Base-by-base conservation (phyloP, 1,139 yeast species). In the Zhuliangozyma blackwelliae region DNA sequence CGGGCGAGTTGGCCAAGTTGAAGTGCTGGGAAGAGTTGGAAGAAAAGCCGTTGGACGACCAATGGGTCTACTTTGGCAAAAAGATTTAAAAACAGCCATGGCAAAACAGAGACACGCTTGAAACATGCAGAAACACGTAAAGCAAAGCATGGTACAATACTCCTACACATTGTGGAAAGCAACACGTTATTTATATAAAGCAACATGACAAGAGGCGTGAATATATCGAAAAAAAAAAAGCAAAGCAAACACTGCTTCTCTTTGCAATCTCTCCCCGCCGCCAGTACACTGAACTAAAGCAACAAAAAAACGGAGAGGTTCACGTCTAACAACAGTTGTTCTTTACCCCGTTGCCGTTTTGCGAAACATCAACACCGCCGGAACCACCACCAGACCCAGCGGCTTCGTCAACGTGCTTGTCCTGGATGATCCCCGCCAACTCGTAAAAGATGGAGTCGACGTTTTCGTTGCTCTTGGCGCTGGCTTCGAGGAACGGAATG, bases 401-500 rank as follows among this genome's bases (percentile, higher is more conserved):
- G 38, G 52, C 55, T 11, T 59, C 61, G 38, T 71, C 75, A 31
- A 71, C 77, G 53, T 82, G 80, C 59, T 82, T 85, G 40, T 86
- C 94, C 65, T 86, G 87, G 55, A 88, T 87, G 51, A 85, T 72
- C 34, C 86, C 79, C n/a, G 97, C 96, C 55, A 92, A 77, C 50
- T 87, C 87, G 64, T 85, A 82, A 68, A 92, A 92, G 38, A 95
- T 83, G 40, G 89, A 87, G 54, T 88, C 95, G 44, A 92, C 98
- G 56, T 90, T 89, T 45, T 79, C 82, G 54, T 89, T 90, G 38
- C 92, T 83, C 72, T 94, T 92, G 35, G 98, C 98, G 63, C 92
- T 80, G 20, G 97, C 94, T 68, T 92, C 98, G 58, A 92, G 75
- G 63, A 92, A 92, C 31, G 96, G 95, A 39, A 94, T 74, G 38